Conservation (phyloP, 2,329 filamentous ascomycete species). For the Trichoderma sp. region DNA sequence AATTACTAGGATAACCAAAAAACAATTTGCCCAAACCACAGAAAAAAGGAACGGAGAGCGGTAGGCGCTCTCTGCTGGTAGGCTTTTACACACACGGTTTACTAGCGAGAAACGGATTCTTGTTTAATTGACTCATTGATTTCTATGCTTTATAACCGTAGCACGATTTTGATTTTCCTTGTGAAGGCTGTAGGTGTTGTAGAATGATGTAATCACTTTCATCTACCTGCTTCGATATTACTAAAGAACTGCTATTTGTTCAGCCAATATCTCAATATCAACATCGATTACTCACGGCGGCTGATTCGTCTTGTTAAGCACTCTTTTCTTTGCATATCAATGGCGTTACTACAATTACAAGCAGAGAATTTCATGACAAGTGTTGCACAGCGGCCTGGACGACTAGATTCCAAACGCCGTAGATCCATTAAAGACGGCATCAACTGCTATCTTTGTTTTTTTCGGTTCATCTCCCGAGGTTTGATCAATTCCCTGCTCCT, state of each 20-base stretch:
- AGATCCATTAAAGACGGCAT: constrained; percentile 3
- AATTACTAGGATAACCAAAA: not conserved
- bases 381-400: not conserved
- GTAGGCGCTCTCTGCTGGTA: constrained; percentile 4
- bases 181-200: not conserved
- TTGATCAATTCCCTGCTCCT: not conserved
- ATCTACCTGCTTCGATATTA: not conserved
- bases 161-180: not conserved
- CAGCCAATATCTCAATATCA: not conserved
- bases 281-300: not conserved
- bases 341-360: not conserved
- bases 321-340: not conserved
- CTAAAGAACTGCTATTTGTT: not conserved
- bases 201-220: not conserved
- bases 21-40: not conserved
- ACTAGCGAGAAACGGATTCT: not conserved
- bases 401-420: constrained; percentile 17
- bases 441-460: not conserved
- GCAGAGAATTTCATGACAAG: not conserved
- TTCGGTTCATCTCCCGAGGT: not conserved
- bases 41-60: not conserved
- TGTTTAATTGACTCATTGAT: not conserved
- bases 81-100: not conserved
- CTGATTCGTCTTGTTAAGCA: not conserved
- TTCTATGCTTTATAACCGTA: not conserved